Base-by-base conservation (phyloP, 805 yeast species). In the Jamesozyma gamospora region DNA sequence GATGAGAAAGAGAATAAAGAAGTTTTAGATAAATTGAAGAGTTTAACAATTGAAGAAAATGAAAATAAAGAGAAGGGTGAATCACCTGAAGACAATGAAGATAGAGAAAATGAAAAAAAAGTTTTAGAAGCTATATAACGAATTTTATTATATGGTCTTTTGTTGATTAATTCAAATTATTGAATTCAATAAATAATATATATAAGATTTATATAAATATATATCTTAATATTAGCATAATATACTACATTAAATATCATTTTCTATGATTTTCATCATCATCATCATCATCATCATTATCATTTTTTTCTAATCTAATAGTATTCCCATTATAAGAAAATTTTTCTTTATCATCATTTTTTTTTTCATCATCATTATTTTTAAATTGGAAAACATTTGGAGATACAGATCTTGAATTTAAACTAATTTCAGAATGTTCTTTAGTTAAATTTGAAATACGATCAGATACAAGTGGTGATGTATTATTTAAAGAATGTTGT, bases 301-400 rank as follows among this genome's bases (percentile, higher is more conserved):
- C 48, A 16, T 52, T 55, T 40, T 53, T 55, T 47, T 76, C 77
- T 35, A 77, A 49, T 44, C 66, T 69, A 28, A 74, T 52, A 14
- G 64, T 67, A 50, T 77, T 78, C 1, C 82, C 82, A 49, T 77
- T 77, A 49, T 74, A 77, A 1, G 77, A 72, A 21, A 63, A 52
- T 28, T 72, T 58, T 17, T 67, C 70, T 15, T 63, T 65, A 5
- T 53, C 51, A 8, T 50, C 45, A 18, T 62, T 65, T 5, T 53
- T 50, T 12, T 49, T 48, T 9, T 53, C 35, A 18, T 53, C 51
- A 27, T 48, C 54, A 14, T 54, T 48, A 34, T 55, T 53, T 15
- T 51, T 46, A 37, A 59, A 55, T 28, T 54, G 53, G 21, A 45
- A 47, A 38, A 59, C 56, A 31, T 61, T 61, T 14, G 59, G 58